Percentiles rank a stretch among this genome's conserved stretches.
Evolutionary conservation across 2,329 filamentous ascomycete genomes (phyloP).

Genomic region (Apiospora hydei): DNA sequence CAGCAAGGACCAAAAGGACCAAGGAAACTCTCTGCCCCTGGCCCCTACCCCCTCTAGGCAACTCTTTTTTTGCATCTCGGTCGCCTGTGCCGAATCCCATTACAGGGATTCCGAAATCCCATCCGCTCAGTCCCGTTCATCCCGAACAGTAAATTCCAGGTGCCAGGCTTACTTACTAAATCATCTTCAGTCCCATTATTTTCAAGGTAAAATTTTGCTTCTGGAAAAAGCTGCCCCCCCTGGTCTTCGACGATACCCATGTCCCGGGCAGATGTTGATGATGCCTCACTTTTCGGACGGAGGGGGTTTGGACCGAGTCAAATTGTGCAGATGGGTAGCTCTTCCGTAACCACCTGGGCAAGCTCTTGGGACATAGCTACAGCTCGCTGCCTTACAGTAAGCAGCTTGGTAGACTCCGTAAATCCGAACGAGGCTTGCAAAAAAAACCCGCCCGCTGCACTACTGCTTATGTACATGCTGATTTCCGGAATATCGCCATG

Average conservation of each 20-base stretch:
- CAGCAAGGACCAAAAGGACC: neutral
- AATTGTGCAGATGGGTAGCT: neutral
- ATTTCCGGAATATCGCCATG: constrained; percentile 3
- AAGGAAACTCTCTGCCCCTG: neutral
- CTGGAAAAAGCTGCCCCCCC: neutral
- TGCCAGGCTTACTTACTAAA: neutral
- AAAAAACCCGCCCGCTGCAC: neutral
- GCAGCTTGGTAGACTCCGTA: neutral
- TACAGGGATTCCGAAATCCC: constrained; percentile 1
- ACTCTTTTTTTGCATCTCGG: neutral
- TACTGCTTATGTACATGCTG: neutral
- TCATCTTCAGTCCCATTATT: neutral
- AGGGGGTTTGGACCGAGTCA: neutral
- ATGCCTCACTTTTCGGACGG: neutral
- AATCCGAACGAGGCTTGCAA: neutral
- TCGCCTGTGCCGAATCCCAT: constrained; percentile 15
- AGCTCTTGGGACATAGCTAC: neutral
- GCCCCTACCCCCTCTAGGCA: neutral
- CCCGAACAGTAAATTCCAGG: neutral
- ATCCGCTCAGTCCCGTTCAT: neutral
- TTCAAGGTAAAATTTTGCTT: neutral
- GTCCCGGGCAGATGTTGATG: neutral
- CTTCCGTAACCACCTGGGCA: neutral
- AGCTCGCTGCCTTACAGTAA: neutral
- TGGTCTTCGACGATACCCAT: neutral